A percentile compares a stretch with the other conserved stretches of the same genome.
phyloP scores from a whole-genome alignment of 345 rosid genomes.

The Corchorus olitorius region DNA sequence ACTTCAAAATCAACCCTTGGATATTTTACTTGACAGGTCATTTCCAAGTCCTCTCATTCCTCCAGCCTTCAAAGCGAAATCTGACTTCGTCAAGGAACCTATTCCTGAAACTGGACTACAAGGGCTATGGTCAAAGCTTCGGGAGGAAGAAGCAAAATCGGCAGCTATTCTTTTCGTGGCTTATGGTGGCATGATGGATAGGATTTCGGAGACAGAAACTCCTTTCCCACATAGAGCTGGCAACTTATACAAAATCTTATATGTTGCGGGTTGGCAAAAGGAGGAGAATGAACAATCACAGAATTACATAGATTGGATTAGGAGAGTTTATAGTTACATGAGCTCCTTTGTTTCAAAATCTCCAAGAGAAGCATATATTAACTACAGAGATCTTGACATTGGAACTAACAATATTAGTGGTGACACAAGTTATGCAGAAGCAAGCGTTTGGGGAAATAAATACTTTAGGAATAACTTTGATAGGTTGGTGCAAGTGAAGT shows the following conservation, averaged over 20 bases:
- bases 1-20: not conserved
- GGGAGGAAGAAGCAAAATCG: not conserved
- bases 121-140: not conserved
- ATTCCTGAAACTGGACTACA: not conserved
- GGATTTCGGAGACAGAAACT: not conserved
- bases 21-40: not conserved
- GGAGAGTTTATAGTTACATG: not conserved
- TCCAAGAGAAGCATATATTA: not conserved
- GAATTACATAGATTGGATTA: not conserved
- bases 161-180: not conserved
- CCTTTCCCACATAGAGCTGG: conserved; percentile 5
- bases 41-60: not conserved
- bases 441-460: not conserved
- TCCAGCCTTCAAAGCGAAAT: no score
- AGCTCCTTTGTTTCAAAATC: not conserved
- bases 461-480: not conserved
- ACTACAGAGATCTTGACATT: conserved; percentile 6
- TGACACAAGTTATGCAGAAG: not conserved
- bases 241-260: not conserved
- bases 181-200: conserved; percentile 7
- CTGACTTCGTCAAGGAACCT: conserved; percentile 2
- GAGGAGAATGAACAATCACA: not conserved
- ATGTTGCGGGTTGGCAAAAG: not conserved
- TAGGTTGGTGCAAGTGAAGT: not conserved
- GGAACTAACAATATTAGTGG: not conserved